Percentiles rank a stretch among this genome's conserved stretches.
phyloP scores from a whole-genome alignment of 768 basidiomycete species.

The Phylloporus arenicola region DNA sequence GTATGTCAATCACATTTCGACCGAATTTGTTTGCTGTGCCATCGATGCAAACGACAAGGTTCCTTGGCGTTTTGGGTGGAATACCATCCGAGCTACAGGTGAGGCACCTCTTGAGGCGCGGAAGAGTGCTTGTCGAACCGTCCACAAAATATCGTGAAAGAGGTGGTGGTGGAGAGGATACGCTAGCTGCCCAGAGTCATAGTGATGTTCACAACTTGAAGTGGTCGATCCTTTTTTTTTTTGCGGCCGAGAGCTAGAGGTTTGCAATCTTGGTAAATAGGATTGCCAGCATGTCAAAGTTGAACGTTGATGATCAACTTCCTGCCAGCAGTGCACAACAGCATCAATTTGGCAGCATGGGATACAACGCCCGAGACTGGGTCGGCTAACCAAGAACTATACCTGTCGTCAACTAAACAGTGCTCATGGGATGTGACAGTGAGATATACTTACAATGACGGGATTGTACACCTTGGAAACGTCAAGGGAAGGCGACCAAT shows the following conservation, averaged over 20 bases:
- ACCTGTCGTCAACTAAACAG: background rate
- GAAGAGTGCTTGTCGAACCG: background rate
- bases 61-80: conserved; percentile 4
- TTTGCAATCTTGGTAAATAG: background rate
- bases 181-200: no score
- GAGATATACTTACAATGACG: no score
- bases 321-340: background rate
- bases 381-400: background rate
- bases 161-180: background rate
- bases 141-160: background rate
- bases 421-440: background rate
- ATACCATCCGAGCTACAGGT: conserved; percentile 4
- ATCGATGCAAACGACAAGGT: conserved; percentile 17
- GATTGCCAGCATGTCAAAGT: background rate
- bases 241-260: background rate
- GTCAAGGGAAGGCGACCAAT: no score
- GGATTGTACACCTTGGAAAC: no score
- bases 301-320: background rate
- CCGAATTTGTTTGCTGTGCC: conserved; percentile 22
- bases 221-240: no score
- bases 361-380: background rate
- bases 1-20: no score
- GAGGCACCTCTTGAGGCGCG: conserved; percentile 4
- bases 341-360: background rate
- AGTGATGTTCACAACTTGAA: no score